Evolutionary conservation across 1,139 yeast species (phyloP).

Genomic region (Ogataea hybrid): DNA sequence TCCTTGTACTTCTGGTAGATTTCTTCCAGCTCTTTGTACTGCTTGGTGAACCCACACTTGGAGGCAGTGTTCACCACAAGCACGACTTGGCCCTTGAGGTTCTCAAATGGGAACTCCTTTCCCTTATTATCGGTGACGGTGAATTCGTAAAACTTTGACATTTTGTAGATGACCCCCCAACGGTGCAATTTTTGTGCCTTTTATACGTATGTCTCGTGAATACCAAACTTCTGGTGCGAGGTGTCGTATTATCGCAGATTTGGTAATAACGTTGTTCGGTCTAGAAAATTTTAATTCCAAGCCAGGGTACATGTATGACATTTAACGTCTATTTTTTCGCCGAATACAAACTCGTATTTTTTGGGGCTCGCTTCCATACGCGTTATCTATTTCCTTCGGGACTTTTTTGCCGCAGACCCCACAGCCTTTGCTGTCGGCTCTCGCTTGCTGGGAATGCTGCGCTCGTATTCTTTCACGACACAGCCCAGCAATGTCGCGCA

Average conservation of each 20-base stretch:
- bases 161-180: constrained; percentile 2
- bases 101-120: constrained; percentile 60
- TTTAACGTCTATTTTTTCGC: constrained; percentile 1
- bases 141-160: constrained; percentile 51
- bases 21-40: constrained; percentile 81
- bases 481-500: constrained; percentile 65
- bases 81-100: constrained; percentile 86
- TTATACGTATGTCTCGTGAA: background rate
- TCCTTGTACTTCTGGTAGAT: constrained; percentile 76
- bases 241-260: background rate
- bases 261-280: background rate
- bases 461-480: constrained; percentile 56
- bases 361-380: background rate
- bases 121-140: constrained; percentile 57
- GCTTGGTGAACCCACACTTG: constrained; percentile 85
- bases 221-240: background rate
- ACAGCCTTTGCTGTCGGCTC: background rate
- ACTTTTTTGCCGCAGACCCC: constrained; percentile 1
- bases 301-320: background rate
- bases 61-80: constrained; percentile 90
- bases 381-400: background rate
- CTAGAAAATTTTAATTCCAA: background rate
- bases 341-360: constrained; percentile 1
- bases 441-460: constrained; percentile 9
- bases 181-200: background rate